Base-by-base conservation (phyloP, 2,329 filamentous ascomycete genomes). In the Aureobasidium sp. region DNA sequence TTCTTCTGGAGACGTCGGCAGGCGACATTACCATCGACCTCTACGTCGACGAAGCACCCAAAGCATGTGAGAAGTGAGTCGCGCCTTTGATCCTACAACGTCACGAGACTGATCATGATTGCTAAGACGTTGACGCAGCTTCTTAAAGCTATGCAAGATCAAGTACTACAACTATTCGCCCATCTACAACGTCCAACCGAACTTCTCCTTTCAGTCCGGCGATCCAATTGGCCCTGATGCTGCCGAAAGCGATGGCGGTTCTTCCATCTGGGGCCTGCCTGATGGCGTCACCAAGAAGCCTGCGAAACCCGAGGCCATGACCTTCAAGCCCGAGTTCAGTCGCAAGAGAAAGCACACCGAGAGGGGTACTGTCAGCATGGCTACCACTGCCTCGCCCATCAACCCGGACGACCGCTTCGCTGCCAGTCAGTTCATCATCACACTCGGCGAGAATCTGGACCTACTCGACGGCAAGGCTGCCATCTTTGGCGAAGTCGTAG, bases 101-200 rank as follows among this genome's bases (percentile, higher is more conserved):
- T 64, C 69, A 70, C 67, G 70, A 75, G 71, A 77, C 83, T 85
- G 78, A 87, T 73, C 71, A 68, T 76, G 37, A 69, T 70, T 69
- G 78, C 78, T 80, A 78, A 85, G 78, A 78, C 69, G 66, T 74
- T 47, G 69, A 69, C 33, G 67, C 67, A 95, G 90, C 81, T 97
- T 99, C 74, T 79, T 99, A 61, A 97, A 99, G 81, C 89, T 99
- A 68, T 96, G 94, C 84, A 97, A 97, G 78, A 80, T 91, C 75
- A 99, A 96, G 78, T 99, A 97, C 78, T 99, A 96, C 84, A 97
- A 97, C 78, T 97, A 95, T 74, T 86, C 91, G 6, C 94, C 93
- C 27, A 78, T 97, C 59, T 90, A 96, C 77, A 91, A 87, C 66
- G 84, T 99, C 38, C 94, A 96, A 71, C 94, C 93, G 73, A 86